Evolutionary conservation across 169 alveolate genomes (phyloP).

Genomic region (Eimeria necatrix): DNA sequence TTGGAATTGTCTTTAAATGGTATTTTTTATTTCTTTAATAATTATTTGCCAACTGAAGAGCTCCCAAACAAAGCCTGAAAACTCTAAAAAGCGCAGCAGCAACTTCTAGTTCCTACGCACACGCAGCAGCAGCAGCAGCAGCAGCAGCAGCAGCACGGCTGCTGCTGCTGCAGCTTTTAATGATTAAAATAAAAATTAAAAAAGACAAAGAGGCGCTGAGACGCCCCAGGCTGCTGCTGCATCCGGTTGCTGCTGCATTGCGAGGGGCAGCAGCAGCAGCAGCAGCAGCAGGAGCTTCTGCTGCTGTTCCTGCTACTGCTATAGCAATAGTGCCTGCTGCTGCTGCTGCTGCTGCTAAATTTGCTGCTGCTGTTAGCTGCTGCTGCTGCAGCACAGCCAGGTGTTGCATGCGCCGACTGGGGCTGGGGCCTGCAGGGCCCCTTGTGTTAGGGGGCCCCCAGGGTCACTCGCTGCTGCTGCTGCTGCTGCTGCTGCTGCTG

Average conservation of each 20-base stretch:
- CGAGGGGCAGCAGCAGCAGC: background rate
- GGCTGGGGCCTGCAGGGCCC: no score
- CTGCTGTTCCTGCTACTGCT: constrained; percentile 1
- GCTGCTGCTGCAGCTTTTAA: background rate
- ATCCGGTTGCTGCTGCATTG: background rate
- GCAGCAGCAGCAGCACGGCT: background rate
- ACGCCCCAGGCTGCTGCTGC: background rate
- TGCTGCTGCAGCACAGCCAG: constrained; percentile 26
- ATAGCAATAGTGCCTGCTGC: background rate
- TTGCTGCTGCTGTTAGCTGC: background rate
- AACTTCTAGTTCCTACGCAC: no score
- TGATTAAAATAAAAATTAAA: no score
- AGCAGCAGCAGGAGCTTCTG: constrained; percentile 29
- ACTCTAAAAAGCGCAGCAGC: no score
- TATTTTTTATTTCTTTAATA: no score
- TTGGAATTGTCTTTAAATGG: no score
- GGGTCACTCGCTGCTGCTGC: constrained; percentile 28
- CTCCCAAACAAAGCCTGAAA: background rate
- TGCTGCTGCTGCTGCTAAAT: background rate
- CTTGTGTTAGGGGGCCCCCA: no score
- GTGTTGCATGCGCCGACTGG: no score
- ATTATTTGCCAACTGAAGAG: background rate
- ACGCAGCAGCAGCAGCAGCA: background rate
- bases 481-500: constrained; percentile 17
- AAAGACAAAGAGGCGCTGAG: background rate